Evolutionary conservation across 2,329 filamentous ascomycete genomes (phyloP), one percentile per base, ranked within the genome.

Genomic region (Botryosphaeria dothidea): DNA sequence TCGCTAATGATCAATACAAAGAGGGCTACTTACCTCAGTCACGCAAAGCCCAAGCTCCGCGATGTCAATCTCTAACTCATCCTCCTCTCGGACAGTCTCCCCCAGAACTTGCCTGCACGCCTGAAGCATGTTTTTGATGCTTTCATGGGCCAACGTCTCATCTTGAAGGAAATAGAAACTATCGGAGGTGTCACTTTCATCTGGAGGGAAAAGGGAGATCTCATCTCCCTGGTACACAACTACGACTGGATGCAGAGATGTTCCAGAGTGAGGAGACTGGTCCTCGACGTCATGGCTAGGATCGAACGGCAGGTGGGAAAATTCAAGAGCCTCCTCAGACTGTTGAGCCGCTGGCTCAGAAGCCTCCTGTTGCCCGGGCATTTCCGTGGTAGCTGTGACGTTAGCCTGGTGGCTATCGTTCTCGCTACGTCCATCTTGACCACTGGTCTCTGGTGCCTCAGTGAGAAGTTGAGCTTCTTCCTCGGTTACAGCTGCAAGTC

Each of bases 121-220:
- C 69, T 78, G 75, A 65, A 91, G 83, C n/a, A 91, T 78, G 62
- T 83, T 80, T 62, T 77, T 77, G 29, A 90, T 75, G 56, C 79
- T 80, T 54, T 83, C 79, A 67, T 82, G 80, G n/a, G 82, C 82
- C 45, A 89, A 73, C 31, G 79, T 79, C 67, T 83, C 80, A 69
- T 89, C 83, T 68, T 84, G 80, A 23, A 89, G 77, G 48, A 89
- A 85, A 67, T 82, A 88, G 67, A 82, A 88, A 0, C 81, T 82
- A 67, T 85, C 81, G 6, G 84, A 81, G 31, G 82, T 79, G 64
- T 85, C 83, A 65, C 81, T 79, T 66, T 82, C 81, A 23, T 78
- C 77, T 3, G 84, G 85, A 38, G 85, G 85, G 69, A 89, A 89
- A 7, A 89, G 74, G 15, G 82, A 84, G 67, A 88, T 86, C 63